Percentiles rank a stretch among this genome's conserved stretches.
These are phyloP conservation scores for Ustulina deusta DNA, from an alignment of 2,329 filamentous ascomycete species.

Conservation along the genomic window DNA sequence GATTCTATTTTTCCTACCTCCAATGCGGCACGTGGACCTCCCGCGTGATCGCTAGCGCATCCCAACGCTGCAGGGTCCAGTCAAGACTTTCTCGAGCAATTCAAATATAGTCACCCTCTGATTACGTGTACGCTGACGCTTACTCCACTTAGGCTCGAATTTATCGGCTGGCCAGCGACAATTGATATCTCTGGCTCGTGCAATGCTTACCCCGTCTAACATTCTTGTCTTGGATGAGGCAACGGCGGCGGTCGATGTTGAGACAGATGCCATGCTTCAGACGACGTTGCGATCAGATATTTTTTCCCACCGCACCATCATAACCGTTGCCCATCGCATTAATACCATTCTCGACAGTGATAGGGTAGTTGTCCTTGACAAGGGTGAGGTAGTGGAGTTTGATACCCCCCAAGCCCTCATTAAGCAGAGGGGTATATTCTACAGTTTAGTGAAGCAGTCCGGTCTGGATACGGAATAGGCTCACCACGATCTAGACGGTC, in stretches of 20 bases:
- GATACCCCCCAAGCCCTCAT: conserved; percentile 86
- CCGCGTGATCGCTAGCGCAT: conserved; percentile 18
- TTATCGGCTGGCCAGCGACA: conserved; percentile 95
- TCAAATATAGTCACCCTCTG: background rate
- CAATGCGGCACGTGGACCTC: conserved; percentile 50
- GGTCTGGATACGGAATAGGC: conserved; percentile 70
- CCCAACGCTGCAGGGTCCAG: background rate
- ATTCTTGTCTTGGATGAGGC: conserved; percentile 98
- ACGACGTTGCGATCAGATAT: conserved; percentile 71
- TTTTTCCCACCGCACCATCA: conserved; percentile 94
- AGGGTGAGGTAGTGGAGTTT: conserved; percentile 91
- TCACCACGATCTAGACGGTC: background rate
- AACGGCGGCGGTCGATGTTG: conserved; percentile 79
- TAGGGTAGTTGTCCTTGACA: conserved; percentile 92
- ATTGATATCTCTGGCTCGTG: conserved; percentile 91
- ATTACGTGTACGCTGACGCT: conserved; percentile 36
- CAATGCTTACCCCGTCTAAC: conserved; percentile 93
- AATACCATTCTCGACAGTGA: conserved; percentile 94
- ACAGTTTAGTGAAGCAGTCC: conserved; percentile 90
- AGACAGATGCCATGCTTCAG: conserved; percentile 76
- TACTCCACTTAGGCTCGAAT: conserved; percentile 77
- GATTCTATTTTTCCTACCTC: conserved; percentile 49
- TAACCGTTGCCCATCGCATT: conserved; percentile 97
- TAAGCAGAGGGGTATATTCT: conserved; percentile 81
- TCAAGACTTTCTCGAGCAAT: background rate